These are phyloP conservation scores for Paraleonurus japonicus DNA, from an alignment of 257 asterid genomes.

Conservation along the genomic window DNA sequence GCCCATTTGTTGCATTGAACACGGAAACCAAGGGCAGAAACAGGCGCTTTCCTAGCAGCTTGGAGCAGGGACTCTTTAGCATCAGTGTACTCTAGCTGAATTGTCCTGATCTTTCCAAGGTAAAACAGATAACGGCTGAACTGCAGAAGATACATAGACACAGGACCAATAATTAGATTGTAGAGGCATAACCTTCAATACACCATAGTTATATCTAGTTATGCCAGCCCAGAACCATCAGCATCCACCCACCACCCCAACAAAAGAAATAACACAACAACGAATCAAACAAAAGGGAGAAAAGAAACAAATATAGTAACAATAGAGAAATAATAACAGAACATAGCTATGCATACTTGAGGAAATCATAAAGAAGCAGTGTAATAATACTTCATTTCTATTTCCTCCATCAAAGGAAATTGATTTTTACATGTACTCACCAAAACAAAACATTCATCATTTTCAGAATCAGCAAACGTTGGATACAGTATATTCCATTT, in stretches of 20 bases:
- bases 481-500: not conserved
- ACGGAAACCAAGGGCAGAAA: slow-evolving; percentile 73
- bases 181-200: not conserved
- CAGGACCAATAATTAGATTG: slow-evolving; percentile 17
- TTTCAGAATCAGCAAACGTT: not conserved
- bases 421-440: not conserved
- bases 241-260: not conserved
- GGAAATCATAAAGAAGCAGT: not conserved
- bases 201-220: not conserved
- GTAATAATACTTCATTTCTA: not conserved
- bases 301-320: not conserved
- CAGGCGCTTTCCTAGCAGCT: slow-evolving; percentile 79
- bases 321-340: not conserved
- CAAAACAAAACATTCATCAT: not conserved
- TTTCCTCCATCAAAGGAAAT: not conserved
- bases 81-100: slow-evolving; percentile 77
- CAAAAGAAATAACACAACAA: not conserved
- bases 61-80: slow-evolving; percentile 80
- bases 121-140: slow-evolving; percentile 72
- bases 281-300: not conserved
- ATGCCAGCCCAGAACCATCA: not conserved
- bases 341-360: not conserved
- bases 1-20: slow-evolving; percentile 83
- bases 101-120: slow-evolving; percentile 79
- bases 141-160: slow-evolving; percentile 39